Evolutionary conservation across 805 yeast genomes (phyloP).

Genomic region (Kuraishia piskuri): DNA sequence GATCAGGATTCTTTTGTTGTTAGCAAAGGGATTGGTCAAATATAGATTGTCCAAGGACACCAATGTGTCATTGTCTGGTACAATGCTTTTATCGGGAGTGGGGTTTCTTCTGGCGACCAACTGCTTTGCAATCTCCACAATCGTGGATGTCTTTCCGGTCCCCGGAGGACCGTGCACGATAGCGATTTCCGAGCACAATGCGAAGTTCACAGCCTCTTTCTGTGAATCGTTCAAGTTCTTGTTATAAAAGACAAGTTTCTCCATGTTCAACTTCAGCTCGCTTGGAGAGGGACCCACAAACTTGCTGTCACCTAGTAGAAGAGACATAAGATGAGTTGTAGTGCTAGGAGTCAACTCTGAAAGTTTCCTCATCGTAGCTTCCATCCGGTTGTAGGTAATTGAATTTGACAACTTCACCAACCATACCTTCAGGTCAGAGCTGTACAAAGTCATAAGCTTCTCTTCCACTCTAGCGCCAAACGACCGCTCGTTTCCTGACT

Average conservation of each 20-base stretch:
- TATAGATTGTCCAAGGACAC: neutral
- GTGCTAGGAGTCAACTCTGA: slow-evolving; percentile 31
- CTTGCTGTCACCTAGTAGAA: slow-evolving; percentile 35
- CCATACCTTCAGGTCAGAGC: slow-evolving; percentile 47
- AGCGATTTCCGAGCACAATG: slow-evolving; percentile 45
- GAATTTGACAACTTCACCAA: slow-evolving; percentile 60
- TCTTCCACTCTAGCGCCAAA: slow-evolving; percentile 33
- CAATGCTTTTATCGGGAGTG: slow-evolving; percentile 1
- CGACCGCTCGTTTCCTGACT: slow-evolving; percentile 8
- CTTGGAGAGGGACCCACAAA: slow-evolving; percentile 21
- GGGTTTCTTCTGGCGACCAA: slow-evolving; percentile 25
- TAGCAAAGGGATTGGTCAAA: neutral
- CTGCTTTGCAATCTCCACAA: slow-evolving; percentile 76
- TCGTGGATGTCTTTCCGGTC: slow-evolving; percentile 77
- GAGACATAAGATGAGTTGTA: slow-evolving; percentile 30
- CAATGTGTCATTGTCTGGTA: slow-evolving; percentile 8
- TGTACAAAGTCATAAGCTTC: slow-evolving; percentile 34
- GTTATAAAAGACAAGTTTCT: slow-evolving; percentile 29
- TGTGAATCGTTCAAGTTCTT: slow-evolving; percentile 58
- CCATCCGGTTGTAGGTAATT: slow-evolving; percentile 71
- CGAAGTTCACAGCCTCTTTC: slow-evolving; percentile 57
- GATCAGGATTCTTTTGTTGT: slow-evolving; percentile 51
- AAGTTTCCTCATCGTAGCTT: slow-evolving; percentile 62
- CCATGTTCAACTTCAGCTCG: slow-evolving; percentile 4
- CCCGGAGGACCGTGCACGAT: slow-evolving; percentile 81